Percentiles rank a stretch among this genome's conserved stretches.
Conservation (phyloP, 495 filamentous ascomycete species). For the Aspergillus homomorphus region DNA sequence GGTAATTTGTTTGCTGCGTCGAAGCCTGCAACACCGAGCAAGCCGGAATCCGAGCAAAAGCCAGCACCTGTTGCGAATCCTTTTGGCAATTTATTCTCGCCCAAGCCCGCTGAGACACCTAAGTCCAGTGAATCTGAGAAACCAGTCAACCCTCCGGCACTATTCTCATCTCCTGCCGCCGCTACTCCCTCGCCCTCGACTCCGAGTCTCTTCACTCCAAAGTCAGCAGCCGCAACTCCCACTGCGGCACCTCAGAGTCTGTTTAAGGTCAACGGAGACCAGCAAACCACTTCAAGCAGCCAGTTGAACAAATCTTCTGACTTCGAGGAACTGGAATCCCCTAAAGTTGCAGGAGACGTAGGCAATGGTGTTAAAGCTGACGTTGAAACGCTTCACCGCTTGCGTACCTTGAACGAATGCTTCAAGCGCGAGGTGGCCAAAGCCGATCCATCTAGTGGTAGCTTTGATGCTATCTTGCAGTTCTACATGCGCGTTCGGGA, state of each 20-base stretch:
- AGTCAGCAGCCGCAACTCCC: conserved; percentile 7
- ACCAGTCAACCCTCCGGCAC: background rate
- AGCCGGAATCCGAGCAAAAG: conserved; percentile 16
- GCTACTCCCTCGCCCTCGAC: background rate
- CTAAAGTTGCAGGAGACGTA: conserved; percentile 15
- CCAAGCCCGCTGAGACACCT: background rate
- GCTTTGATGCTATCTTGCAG: conserved; percentile 33
- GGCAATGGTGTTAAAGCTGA: conserved; percentile 20
- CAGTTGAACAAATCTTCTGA: background rate
- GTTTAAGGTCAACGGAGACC: conserved; percentile 15
- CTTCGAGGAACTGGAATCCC: conserved; percentile 20
- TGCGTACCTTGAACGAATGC: conserved; percentile 30
- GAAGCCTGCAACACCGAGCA: conserved; percentile 16
- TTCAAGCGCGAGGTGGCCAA: conserved; percentile 33
- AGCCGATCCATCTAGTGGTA: conserved; percentile 26
- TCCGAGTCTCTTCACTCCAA: background rate
- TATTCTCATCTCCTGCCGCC: background rate
- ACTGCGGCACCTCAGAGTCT: conserved; percentile 9
- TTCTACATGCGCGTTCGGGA: conserved; percentile 37
- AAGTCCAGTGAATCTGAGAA: background rate
- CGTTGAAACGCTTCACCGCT: conserved; percentile 21
- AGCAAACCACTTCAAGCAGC: background rate
- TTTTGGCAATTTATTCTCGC: conserved; percentile 14
- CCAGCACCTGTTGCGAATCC: conserved; percentile 14
- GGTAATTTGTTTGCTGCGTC: conserved; percentile 29